Base-by-base conservation (phyloP, 1,139 yeast genomes). In the Citeromyces siamensis region DNA sequence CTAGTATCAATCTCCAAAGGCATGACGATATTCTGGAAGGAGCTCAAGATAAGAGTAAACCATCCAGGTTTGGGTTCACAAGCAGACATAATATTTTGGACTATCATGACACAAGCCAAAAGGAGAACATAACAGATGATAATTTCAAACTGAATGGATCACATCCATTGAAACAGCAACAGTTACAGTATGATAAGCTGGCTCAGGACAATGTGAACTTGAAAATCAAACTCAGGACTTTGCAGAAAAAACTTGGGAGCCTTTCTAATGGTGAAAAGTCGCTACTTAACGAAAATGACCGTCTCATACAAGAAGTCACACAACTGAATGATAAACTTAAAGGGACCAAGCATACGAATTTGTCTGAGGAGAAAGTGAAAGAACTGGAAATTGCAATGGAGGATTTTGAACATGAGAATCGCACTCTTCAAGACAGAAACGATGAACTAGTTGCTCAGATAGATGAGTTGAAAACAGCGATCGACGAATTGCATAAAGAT, bases 141-240 rank as follows among this genome's bases (percentile, higher is more conserved):
- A 38, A 44, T 23, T 52, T 56, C 17, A 56, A 65, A 2, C 57
- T 17, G 9, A 35, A 23, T 14, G 37, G 42, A 3, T 58, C 68
- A 1, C 65, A 66, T 41, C 69, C 71, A 19, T 48, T 78, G 10
- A 71, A 64, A 42, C 75, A 66, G 42, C 82, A 75, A 46, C 74
- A 71, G 44, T 64, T 66, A 35, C 60, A 65, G 34, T 58, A 71
- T 29, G 62, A 70, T 34, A 59, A 60, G 36, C 57, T 78, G 35
- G 66, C 71, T 42, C 64, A 68, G 19, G 86, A 80, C 39, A 80
- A 78, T 45, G 70, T 75, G 48, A 70, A 74, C 44, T 60, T 81
- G 45, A 71, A 73, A 48, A 64, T 79, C 32, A 74, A 75, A 45
- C 59, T 75, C 35, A 66, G 71, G 16, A 67, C 79, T 4, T 56